Evolutionary conservation across 345 rosid genomes (phyloP).

Genomic region (Arabis hirsuta): DNA sequence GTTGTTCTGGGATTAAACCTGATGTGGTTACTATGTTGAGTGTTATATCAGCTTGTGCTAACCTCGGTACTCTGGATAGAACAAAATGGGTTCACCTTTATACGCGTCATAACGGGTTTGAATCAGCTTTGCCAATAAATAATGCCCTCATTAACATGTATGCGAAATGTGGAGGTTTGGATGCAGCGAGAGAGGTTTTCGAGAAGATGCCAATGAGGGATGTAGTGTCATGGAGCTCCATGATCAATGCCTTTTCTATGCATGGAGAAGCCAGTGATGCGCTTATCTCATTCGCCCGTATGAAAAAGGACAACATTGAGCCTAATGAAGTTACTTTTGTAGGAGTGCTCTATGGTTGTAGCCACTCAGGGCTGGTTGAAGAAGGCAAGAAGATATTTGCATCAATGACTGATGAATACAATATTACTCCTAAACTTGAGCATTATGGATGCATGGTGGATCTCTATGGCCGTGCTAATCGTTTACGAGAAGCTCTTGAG

Average conservation of each 20-base stretch:
- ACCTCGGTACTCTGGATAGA: constrained; percentile 50
- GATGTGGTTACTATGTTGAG: constrained; percentile 59
- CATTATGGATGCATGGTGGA: constrained; percentile 75
- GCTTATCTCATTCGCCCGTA: constrained; percentile 44
- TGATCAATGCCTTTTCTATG: constrained; percentile 63
- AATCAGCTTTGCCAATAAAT: constrained; percentile 45
- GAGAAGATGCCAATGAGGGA: constrained; percentile 50
- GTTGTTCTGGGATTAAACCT: constrained; percentile 46
- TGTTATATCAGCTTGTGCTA: constrained; percentile 60
- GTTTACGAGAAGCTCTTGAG: constrained; percentile 54
- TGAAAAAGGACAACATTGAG: constrained; percentile 50
- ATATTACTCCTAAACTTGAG: constrained; percentile 54
- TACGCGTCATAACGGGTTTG: constrained; percentile 45
- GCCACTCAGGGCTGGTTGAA: constrained; percentile 67
- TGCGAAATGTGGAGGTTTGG: constrained; percentile 66
- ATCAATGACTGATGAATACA: constrained; percentile 54
- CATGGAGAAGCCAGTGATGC: constrained; percentile 59
- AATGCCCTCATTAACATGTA: constrained; percentile 69
- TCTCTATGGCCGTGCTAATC: constrained; percentile 60
- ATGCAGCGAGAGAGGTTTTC: constrained; percentile 53
- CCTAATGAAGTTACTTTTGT: constrained; percentile 57
- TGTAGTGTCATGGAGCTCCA: constrained; percentile 62
- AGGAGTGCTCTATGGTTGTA: constrained; percentile 62
- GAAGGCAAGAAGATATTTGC: constrained; percentile 57
- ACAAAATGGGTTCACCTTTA: constrained; percentile 56